A percentile compares a stretch with the other conserved stretches of the same genome.
Conservation (phyloP, 2,329 filamentous ascomycete genomes). For the Phialemonium atrogriseum region DNA sequence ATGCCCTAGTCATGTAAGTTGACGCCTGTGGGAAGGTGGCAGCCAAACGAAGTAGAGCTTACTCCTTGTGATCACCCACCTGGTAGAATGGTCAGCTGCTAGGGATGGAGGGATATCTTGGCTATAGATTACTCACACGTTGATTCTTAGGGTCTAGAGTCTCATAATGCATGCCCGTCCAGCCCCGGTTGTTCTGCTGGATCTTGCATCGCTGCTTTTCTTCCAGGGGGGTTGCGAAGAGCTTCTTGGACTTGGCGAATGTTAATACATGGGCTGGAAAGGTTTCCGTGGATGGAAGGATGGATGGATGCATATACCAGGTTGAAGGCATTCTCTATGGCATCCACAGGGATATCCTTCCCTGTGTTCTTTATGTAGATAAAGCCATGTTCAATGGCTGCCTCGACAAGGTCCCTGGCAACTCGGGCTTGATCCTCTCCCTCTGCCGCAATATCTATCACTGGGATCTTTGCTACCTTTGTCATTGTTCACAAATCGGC, state of each 20-base stretch:
- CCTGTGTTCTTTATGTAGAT: slow-evolving; percentile 77
- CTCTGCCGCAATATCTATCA: slow-evolving; percentile 69
- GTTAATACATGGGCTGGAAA: background rate
- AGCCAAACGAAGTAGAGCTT: slow-evolving; percentile 15
- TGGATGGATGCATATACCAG: slow-evolving; percentile 45
- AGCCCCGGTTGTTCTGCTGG: slow-evolving; percentile 74
- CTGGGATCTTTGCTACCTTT: slow-evolving; percentile 51
- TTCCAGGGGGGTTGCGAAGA: slow-evolving; percentile 62
- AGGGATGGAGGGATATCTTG: background rate
- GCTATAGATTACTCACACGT: slow-evolving; percentile 41
- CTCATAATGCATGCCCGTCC: slow-evolving; percentile 82
- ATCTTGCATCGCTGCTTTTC: slow-evolving; percentile 73
- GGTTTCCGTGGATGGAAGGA: background rate
- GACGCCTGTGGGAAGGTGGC: slow-evolving; percentile 6
- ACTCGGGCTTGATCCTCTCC: slow-evolving; percentile 42
- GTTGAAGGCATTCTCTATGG: slow-evolving; percentile 64
- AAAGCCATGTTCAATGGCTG: slow-evolving; percentile 78
- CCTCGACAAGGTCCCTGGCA: slow-evolving; percentile 66
- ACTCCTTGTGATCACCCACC: slow-evolving; percentile 88
- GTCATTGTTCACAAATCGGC: no score
- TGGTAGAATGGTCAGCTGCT: slow-evolving; percentile 21
- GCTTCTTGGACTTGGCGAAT: slow-evolving; percentile 52
- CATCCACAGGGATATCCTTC: slow-evolving; percentile 54
- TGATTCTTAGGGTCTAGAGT: slow-evolving; percentile 79
- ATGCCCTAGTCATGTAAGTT: slow-evolving; percentile 49